phyloP scores from a whole-genome alignment of 306 rosid species.

The Quercus alba region DNA sequence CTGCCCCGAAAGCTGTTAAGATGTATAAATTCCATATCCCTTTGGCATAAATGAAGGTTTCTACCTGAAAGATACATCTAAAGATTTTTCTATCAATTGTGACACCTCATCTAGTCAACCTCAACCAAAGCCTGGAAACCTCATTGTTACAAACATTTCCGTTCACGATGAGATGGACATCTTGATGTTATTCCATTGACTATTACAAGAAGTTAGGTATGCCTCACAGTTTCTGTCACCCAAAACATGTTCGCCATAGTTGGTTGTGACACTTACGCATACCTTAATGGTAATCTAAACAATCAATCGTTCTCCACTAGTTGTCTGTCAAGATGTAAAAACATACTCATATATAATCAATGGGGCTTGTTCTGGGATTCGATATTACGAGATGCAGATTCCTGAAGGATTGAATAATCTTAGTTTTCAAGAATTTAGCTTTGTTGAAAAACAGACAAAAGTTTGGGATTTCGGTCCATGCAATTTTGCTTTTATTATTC shows the following conservation, averaged over 20 bases:
- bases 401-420: background rate
- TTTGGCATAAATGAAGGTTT: no score
- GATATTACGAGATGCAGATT: conserved; percentile 8
- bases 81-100: no score
- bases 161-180: background rate
- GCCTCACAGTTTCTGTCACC: background rate
- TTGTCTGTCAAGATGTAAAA: background rate
- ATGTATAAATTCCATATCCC: no score
- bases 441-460: background rate
- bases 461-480: conserved; percentile 13
- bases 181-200: background rate
- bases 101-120: no score
- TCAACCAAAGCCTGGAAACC: no score
- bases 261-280: conserved; percentile 1
- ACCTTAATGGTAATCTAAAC: background rate
- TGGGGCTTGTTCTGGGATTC: background rate
- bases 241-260: no score
- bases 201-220: background rate
- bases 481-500: conserved; percentile 11
- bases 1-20: no score
- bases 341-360: background rate
- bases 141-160: no score
- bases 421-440: background rate
- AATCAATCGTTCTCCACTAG: background rate
- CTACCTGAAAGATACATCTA: no score